Conservation (phyloP, 192 early-diverging fungal genomes). For the Mortierella hygrophila region DNA sequence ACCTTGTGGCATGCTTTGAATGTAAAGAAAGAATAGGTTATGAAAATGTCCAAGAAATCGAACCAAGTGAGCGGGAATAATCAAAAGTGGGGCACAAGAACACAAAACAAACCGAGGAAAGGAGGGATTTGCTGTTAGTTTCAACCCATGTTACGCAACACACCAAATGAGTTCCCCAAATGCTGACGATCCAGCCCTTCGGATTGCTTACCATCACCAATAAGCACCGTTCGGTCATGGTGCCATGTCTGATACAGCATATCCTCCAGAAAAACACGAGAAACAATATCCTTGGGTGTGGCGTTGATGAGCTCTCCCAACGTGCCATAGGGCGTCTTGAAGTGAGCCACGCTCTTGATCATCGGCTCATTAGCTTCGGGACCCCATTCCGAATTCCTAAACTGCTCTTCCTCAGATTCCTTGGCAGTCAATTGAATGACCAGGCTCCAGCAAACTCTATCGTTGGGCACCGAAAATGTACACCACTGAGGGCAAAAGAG, state of each 20-base stretch:
- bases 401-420: background rate
- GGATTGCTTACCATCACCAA: conserved; percentile 18
- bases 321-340: conserved; percentile 6
- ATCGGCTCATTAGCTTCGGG: conserved; percentile 4
- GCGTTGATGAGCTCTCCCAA: conserved; percentile 12
- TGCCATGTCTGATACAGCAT: conserved; percentile 15
- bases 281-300: background rate
- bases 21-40: background rate
- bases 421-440: background rate
- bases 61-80: background rate
- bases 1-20: conserved; percentile 5
- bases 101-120: background rate
- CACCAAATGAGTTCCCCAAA: background rate
- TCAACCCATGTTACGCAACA: background rate
- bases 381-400: conserved; percentile 20
- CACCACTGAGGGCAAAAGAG: background rate
- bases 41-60: background rate
- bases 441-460: conserved; percentile 11
- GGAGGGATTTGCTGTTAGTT: background rate
- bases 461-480: background rate
- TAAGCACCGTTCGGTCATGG: background rate
- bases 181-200: background rate
- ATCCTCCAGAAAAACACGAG: conserved; percentile 10
- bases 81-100: background rate
- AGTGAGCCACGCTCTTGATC: conserved; percentile 8